Percentiles rank a stretch among this genome's conserved stretches.
Evolutionary conservation across 768 basidiomycete genomes (phyloP).

Genomic region (Panaeolus cyanescens): DNA sequence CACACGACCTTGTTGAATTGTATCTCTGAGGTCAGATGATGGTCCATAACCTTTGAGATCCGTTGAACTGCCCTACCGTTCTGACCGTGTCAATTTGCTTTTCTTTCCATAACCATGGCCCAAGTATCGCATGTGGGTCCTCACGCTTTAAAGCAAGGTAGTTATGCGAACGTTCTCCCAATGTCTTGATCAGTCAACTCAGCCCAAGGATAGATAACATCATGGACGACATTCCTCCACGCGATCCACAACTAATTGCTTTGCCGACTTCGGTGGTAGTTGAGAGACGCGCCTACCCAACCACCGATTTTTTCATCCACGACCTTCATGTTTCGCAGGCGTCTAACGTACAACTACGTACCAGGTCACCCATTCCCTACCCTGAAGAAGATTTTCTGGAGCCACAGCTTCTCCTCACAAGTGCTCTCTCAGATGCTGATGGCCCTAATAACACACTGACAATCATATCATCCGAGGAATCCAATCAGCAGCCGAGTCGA

Average conservation of each 20-base stretch:
- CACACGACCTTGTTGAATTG: background rate
- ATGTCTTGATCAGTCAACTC: background rate
- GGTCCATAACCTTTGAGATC: background rate
- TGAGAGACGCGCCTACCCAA: background rate
- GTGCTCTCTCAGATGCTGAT: constrained; percentile 1
- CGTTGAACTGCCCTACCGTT: background rate
- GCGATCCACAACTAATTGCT: background rate
- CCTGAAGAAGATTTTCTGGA: background rate
- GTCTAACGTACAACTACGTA: background rate
- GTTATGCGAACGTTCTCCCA: background rate
- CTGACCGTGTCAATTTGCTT: background rate
- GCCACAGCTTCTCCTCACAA: background rate
- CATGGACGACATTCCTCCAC: background rate
- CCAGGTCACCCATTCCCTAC: background rate
- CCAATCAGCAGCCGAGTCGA: constrained; percentile 22
- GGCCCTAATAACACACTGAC: background rate
- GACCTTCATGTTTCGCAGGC: background rate
- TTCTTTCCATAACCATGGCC: background rate
- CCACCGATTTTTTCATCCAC: background rate
- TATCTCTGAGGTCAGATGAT: background rate
- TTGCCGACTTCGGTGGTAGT: background rate
- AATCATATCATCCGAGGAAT: constrained; percentile 2
- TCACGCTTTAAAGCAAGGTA: background rate
- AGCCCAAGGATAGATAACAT: background rate
- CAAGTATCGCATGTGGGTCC: background rate